phyloP scores from a whole-genome alignment of 768 basidiomycete species.

The Lepiota venenata region DNA sequence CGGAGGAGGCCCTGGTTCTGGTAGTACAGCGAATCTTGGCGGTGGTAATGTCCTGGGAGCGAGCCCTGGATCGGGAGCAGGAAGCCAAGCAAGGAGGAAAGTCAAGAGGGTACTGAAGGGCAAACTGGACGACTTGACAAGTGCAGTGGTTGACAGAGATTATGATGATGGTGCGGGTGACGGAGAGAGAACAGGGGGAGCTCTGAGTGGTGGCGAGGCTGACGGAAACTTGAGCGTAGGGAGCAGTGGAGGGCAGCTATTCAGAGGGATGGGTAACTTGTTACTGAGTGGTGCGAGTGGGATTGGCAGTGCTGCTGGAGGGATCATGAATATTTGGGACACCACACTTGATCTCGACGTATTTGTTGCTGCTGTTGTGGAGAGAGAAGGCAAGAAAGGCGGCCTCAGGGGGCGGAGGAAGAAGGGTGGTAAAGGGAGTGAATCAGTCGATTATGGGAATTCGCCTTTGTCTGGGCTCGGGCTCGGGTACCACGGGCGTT shows the following conservation, averaged over 20 bases:
- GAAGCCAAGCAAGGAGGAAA: slow-evolving; percentile 45
- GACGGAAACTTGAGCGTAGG: slow-evolving; percentile 19
- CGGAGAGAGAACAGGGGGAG: slow-evolving; percentile 23
- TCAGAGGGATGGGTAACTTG: slow-evolving; percentile 40
- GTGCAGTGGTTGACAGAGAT: slow-evolving; percentile 11
- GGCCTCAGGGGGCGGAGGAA: slow-evolving; percentile 9
- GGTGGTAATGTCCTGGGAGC: neutral
- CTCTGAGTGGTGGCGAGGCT: slow-evolving; percentile 22
- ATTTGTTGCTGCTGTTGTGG: slow-evolving; percentile 45
- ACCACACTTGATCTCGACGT: slow-evolving; percentile 49
- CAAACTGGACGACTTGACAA: slow-evolving; percentile 53
- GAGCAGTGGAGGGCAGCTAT: slow-evolving; percentile 30
- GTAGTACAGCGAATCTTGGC: neutral
- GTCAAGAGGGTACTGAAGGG: slow-evolving; percentile 60
- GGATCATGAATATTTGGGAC: slow-evolving; percentile 30
- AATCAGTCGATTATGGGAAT: slow-evolving; percentile 47
- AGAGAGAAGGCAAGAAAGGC: slow-evolving; percentile 9
- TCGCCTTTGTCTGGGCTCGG: slow-evolving; percentile 28
- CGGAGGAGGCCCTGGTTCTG: neutral
- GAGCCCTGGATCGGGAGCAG: slow-evolving; percentile 6
- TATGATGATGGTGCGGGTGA: slow-evolving; percentile 21
- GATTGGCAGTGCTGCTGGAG: slow-evolving; percentile 13
- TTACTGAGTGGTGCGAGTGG: slow-evolving; percentile 30
- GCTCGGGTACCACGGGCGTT: slow-evolving; percentile 16
- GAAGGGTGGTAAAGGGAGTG: slow-evolving; percentile 15